Evolutionary conservation across 2,329 filamentous ascomycete genomes (phyloP).

Genomic region (Capronia epimyces): DNA sequence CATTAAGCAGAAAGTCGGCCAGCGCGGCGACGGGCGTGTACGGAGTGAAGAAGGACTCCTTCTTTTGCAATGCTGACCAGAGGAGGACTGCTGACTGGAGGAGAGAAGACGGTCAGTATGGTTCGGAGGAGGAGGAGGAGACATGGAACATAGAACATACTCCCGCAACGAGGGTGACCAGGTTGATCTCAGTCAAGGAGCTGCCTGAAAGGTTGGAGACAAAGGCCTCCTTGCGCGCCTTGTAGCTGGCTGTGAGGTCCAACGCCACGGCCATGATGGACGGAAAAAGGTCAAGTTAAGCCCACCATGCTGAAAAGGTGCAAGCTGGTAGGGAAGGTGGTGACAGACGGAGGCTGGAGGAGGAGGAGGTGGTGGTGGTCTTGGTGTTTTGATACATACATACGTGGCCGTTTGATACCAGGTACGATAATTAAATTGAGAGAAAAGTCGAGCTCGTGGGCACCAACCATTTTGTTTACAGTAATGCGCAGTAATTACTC

Average conservation of each 20-base stretch:
- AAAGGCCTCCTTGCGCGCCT: slow-evolving; percentile 88
- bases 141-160: slow-evolving; percentile 50
- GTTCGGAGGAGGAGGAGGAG: background rate
- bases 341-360: too few species aligned
- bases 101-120: slow-evolving; percentile 19
- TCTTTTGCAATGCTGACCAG: slow-evolving; percentile 83
- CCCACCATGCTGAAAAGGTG: too few species aligned
- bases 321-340: too few species aligned
- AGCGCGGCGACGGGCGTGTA: slow-evolving; percentile 63
- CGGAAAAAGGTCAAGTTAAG: too few species aligned
- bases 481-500: too few species aligned
- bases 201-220: slow-evolving; percentile 88
- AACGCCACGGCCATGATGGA: slow-evolving; percentile 7
- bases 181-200: slow-evolving; percentile 76
- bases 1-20: slow-evolving; percentile 83
- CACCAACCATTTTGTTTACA: too few species aligned
- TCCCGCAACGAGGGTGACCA: slow-evolving; percentile 76
- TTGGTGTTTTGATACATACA: too few species aligned
- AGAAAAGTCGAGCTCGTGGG: too few species aligned
- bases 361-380: too few species aligned
- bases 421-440: too few species aligned
- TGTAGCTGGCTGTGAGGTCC: slow-evolving; percentile 57
- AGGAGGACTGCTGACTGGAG: slow-evolving; percentile 70
- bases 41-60: slow-evolving; percentile 74
- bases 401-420: too few species aligned